Evolutionary conservation across 495 filamentous ascomycete species (phyloP).

Genomic region (Lophiostoma macrostomum): DNA sequence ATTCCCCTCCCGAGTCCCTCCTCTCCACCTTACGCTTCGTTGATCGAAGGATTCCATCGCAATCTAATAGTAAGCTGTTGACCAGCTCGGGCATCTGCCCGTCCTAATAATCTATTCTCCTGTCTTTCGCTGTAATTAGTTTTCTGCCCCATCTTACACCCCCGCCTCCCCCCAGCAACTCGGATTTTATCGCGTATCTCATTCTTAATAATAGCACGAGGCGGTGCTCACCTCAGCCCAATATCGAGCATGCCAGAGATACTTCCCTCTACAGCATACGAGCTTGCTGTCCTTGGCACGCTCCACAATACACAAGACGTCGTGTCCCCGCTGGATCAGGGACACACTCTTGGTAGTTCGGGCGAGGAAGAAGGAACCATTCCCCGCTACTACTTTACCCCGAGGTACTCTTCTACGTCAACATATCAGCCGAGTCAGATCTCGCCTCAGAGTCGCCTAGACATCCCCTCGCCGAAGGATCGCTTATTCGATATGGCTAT

Average conservation of each 20-base stretch:
- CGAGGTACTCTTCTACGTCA: conserved; percentile 31
- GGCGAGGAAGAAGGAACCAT: conserved; percentile 63
- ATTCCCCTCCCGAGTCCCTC: conserved; percentile 23
- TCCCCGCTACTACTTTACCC: conserved; percentile 38
- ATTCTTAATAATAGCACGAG: conserved; percentile 37
- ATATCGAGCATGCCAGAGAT: conserved; percentile 56
- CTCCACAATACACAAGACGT: conserved; percentile 14
- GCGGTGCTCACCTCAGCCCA: conserved; percentile 36
- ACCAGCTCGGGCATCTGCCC: conserved; percentile 34
- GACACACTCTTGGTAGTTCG: conserved; percentile 69
- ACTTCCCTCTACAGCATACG: conserved; percentile 58
- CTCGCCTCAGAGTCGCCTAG: conserved; percentile 25
- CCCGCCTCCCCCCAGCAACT: neutral
- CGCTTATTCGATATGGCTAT: conserved; percentile 11
- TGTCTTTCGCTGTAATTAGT: conserved; percentile 18
- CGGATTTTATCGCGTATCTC: conserved; percentile 22
- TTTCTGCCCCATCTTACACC: conserved; percentile 1
- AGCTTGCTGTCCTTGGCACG: conserved; percentile 54
- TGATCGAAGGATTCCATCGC: conserved; percentile 38
- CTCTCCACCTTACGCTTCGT: conserved; percentile 34
- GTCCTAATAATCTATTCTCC: conserved; percentile 16
- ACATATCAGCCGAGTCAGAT: conserved; percentile 16
- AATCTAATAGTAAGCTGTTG: conserved; percentile 33
- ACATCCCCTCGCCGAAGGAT: conserved; percentile 30
- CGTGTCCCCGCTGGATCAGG: conserved; percentile 60